These are phyloP conservation scores for Citrus unshiu DNA, from an alignment of 345 rosid genomes.

Conservation along the genomic window DNA sequence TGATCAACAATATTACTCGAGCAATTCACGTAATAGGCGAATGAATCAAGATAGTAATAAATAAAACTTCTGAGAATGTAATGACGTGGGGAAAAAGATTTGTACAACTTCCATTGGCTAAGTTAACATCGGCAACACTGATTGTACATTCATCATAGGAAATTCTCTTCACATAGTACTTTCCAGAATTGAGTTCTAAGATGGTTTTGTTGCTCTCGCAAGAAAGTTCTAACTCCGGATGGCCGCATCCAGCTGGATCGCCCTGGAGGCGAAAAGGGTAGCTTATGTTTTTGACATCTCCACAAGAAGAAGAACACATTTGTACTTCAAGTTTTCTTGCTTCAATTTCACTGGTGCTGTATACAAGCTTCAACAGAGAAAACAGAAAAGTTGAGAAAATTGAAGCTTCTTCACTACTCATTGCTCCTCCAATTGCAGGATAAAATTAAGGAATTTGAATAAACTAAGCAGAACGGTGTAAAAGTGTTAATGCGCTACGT, in stretches of 20 bases:
- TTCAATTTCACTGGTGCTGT: neutral
- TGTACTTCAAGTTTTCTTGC: slow-evolving; percentile 14
- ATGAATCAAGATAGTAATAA: no score
- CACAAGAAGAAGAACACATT: slow-evolving; percentile 31
- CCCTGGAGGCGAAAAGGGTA: slow-evolving; percentile 35
- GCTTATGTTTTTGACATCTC: slow-evolving; percentile 30
- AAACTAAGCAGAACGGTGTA: neutral
- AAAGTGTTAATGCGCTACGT: neutral
- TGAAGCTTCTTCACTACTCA: neutral
- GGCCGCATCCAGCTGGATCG: slow-evolving; percentile 30
- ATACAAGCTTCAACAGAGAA: slow-evolving; percentile 5
- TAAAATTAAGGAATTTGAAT: neutral
- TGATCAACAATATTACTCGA: slow-evolving; percentile 9
- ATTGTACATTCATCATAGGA: slow-evolving; percentile 11
- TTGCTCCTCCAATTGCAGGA: neutral
- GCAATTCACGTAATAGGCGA: slow-evolving; percentile 28
- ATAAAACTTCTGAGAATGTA: no score
- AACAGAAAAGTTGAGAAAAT: neutral
- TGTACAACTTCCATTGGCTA: slow-evolving; percentile 28
- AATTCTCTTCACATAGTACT: slow-evolving; percentile 26
- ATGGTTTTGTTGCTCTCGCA: slow-evolving; percentile 30
- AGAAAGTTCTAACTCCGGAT: slow-evolving; percentile 22
- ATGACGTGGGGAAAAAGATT: no score
- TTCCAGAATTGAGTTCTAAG: slow-evolving; percentile 16
- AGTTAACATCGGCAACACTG: slow-evolving; percentile 25